Evolutionary conservation across 2,329 filamentous ascomycete genomes (phyloP).

Genomic region (Talaromyces sp.): DNA sequence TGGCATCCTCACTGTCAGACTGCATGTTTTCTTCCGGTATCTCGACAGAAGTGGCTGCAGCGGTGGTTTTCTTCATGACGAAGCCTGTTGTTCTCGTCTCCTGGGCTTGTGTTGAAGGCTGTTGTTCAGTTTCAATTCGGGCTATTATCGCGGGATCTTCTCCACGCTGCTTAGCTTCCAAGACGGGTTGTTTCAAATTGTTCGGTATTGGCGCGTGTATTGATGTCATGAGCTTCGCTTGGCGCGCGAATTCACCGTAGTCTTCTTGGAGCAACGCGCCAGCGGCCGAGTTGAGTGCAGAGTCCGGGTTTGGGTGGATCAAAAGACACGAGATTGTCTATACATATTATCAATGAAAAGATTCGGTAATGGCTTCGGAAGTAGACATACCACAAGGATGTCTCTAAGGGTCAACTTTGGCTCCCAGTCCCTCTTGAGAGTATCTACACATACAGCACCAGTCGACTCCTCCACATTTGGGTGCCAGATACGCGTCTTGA

Average conservation of each 20-base stretch:
- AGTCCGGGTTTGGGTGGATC: constrained; percentile 60
- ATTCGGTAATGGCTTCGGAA: neutral
- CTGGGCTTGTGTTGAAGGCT: constrained; percentile 8
- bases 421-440: constrained; percentile 60
- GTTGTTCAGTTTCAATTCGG: constrained; percentile 19
- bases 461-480: constrained; percentile 60
- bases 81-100: constrained; percentile 17
- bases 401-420: constrained; percentile 53
- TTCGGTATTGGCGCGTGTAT: constrained; percentile 54
- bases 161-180: constrained; percentile 50
- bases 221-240: constrained; percentile 57
- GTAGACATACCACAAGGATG: constrained; percentile 46
- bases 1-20: constrained; percentile 26
- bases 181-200: constrained; percentile 39
- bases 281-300: constrained; percentile 57
- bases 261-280: constrained; percentile 55
- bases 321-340: constrained; percentile 57
- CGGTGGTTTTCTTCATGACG: constrained; percentile 31
- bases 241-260: constrained; percentile 51
- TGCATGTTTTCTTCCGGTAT: constrained; percentile 17
- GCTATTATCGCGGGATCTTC: constrained; percentile 39
- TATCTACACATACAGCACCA: constrained; percentile 60
- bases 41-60: neutral
- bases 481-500: constrained; percentile 59
- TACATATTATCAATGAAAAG: neutral